phyloP scores from a whole-genome alignment of 495 filamentous ascomycete genomes.

The Penicillium dipodomyicola region DNA sequence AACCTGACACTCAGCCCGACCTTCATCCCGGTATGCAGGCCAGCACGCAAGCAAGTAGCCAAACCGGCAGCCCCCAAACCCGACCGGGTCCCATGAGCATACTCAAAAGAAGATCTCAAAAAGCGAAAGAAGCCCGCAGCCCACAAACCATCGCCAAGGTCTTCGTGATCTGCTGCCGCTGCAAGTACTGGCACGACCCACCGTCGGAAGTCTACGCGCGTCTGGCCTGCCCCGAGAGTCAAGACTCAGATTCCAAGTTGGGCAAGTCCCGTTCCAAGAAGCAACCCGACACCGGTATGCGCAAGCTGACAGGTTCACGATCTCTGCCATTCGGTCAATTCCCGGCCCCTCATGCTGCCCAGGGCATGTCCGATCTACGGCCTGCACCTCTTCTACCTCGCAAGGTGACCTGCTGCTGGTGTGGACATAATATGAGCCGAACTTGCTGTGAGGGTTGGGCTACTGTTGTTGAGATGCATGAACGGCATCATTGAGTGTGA shows the following conservation, averaged over 20 bases:
- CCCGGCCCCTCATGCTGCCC: conserved; percentile 12
- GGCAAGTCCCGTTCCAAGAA: conserved; percentile 16
- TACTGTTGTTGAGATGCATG: conserved; percentile 65
- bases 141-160: conserved; percentile 65
- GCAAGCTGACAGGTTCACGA: conserved; percentile 7
- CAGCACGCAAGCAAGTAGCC: background rate
- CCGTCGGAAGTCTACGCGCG: conserved; percentile 72
- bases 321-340: conserved; percentile 4
- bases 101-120: conserved; percentile 16
- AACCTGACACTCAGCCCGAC: background rate
- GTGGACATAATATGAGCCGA: conserved; percentile 69
- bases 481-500: conserved; percentile 54
- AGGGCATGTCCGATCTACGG: conserved; percentile 10
- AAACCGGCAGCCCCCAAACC: conserved; percentile 3
- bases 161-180: conserved; percentile 78
- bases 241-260: conserved; percentile 40
- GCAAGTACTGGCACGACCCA: conserved; percentile 79
- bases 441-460: conserved; percentile 72
- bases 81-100: conserved; percentile 8
- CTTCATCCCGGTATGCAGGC: background rate
- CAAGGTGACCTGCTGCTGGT: conserved; percentile 73
- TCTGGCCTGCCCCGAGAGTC: conserved; percentile 62
- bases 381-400: conserved; percentile 51
- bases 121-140: conserved; percentile 18
- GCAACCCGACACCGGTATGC: conserved; percentile 9